A percentile compares a stretch with the other conserved stretches of the same genome.
phyloP scores from a whole-genome alignment of 129 eudicot species.

The Deinandra increscens region DNA sequence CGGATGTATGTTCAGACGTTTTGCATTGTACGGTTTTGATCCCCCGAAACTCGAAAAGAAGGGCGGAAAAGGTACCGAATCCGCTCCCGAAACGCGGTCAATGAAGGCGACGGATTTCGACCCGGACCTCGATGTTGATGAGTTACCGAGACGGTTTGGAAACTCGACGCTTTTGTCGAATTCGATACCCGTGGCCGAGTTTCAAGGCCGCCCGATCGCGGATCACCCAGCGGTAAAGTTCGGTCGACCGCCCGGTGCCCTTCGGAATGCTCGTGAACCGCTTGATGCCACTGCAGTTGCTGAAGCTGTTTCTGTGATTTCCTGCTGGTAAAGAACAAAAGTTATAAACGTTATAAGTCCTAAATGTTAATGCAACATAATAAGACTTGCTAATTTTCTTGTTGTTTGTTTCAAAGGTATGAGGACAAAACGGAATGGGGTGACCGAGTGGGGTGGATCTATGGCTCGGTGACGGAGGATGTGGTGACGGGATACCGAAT shows the following conservation, averaged over 20 bases:
- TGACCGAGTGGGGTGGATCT: constrained; percentile 43
- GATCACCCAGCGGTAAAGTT: constrained; percentile 87
- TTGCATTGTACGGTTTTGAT: constrained; percentile 83
- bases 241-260: constrained; percentile 81
- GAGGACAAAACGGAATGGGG: constrained; percentile 48
- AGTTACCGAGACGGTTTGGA: constrained; percentile 77
- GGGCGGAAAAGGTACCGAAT: not conserved
- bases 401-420: constrained; percentile 13
- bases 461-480: constrained; percentile 41
- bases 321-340: constrained; percentile 60
- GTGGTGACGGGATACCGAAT: constrained; percentile 42
- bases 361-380: not conserved
- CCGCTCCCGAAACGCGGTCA: constrained; percentile 43
- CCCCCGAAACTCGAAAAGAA: constrained; percentile 60
- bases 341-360: too few species aligned
- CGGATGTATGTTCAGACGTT: constrained; percentile 85
- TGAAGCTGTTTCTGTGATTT: constrained; percentile 88
- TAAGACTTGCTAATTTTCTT: not conserved
- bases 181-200: constrained; percentile 78
- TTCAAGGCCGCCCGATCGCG: constrained; percentile 85
- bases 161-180: constrained; percentile 70
- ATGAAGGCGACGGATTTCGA: constrained; percentile 66
- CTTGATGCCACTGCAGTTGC: constrained; percentile 88
- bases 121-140: constrained; percentile 70
- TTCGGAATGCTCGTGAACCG: constrained; percentile 57